Evolutionary conservation across 1,284 basidiomycete species (phyloP).

Genomic region (Cutaneotrichosporon arboriforme): DNA sequence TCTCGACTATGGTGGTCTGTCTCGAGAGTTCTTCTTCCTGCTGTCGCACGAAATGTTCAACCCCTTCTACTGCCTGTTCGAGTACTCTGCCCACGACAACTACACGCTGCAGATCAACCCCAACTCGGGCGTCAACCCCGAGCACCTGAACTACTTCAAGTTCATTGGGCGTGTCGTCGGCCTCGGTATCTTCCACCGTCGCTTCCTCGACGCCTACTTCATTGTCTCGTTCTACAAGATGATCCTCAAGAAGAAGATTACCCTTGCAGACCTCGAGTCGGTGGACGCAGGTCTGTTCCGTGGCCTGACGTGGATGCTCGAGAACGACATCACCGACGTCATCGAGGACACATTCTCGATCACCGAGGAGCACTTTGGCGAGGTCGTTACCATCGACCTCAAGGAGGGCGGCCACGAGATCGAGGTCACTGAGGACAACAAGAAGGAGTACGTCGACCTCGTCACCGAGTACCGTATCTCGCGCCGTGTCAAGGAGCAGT

Average conservation of each 20-base stretch:
- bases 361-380: conserved; percentile 95
- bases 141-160: conserved; percentile 99
- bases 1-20: conserved; percentile 95
- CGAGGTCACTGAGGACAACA: conserved; percentile 92
- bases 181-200: conserved; percentile 94
- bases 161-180: conserved; percentile 94
- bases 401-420: conserved; percentile 79
- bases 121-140: conserved; percentile 94
- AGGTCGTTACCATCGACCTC: conserved; percentile 88
- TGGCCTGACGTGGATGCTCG: conserved; percentile 96
- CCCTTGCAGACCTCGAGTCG: conserved; percentile 78
- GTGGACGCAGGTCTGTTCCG: conserved; percentile 87
- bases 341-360: conserved; percentile 92
- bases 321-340: conserved; percentile 91
- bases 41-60: conserved; percentile 98
- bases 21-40: conserved; percentile 99
- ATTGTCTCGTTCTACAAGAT: conserved; percentile 99
- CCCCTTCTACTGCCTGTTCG: conserved; percentile 98
- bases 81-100: conserved; percentile 99
- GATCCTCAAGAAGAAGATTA: conserved; percentile 83
- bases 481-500: conserved; percentile 88
- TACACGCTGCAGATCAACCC: conserved; percentile 99
- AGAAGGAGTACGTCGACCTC: conserved; percentile 95
- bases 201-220: conserved; percentile 98
- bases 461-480: conserved; percentile 94